Evolutionary conservation across 2,329 filamentous ascomycete genomes (phyloP), one percentile per base, ranked within the genome.

Genomic region (Hyphodiscus sp.): DNA sequence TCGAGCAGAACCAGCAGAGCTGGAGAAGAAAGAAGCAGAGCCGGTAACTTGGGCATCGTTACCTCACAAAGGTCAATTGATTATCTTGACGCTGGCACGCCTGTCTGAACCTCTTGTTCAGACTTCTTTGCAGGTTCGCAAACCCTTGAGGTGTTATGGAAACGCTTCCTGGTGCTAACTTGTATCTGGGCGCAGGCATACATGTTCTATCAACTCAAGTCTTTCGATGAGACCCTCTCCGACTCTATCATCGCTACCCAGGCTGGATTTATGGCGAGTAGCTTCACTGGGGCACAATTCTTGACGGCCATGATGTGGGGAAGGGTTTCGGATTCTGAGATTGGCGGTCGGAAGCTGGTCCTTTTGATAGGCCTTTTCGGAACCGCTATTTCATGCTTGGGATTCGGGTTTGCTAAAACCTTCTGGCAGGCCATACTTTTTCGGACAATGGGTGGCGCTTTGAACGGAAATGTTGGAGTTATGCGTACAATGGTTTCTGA

Each of bases 201-300:
- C 70, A 83, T 95, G 75, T 95, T 89, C 71, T 95, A 92, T 69
- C 89, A 94, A 68, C 79, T 96, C n/a, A 83, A 82, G 61, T 92
- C 85, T 54, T 92, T 95, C 62, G 73, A 80, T 54, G 72, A 75
- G 0, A 69, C 63, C 10, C 71, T 81, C 15, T 70, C 80, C 0
- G 73, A 78, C 60, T 77, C 87, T 20, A 82, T 79, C 1, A 91
- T 95, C 60, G 82, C 90, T 0, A 77, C 79, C 19, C 89, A 94
- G 67, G 87, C 87, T 1, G 90, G 90, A 41, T 72, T 95, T 2
- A 74, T 95, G 20, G 83, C 88, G 47, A 89, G 86, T 13, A 84
- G 83, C 41, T 95, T 95, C 66, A 91, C 87, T 0, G 86, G 84
- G 0, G 86, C 87, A 0, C 91, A 96, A 67, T 92, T 92, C 63